Base-by-base conservation (phyloP, 768 basidiomycete species). In the Auricularia sp. region DNA sequence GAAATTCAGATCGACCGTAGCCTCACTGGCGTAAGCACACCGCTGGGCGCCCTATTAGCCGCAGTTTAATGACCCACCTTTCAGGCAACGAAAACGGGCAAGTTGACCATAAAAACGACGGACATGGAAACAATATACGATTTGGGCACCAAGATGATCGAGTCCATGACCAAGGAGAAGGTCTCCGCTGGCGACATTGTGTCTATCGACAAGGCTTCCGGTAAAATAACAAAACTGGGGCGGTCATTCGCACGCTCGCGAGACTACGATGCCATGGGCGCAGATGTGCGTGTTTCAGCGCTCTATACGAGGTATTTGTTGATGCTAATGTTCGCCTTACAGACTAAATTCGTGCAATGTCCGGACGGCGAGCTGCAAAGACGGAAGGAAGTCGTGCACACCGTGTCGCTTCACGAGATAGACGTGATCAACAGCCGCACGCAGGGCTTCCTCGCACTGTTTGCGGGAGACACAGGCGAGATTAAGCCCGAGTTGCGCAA, bases 71-170 rank as follows among this genome's bases (percentile, higher is more conserved):
- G 35, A 13, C 54, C 4, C 29, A 42, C 63, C 36, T n/a, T 51
- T 44, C 70, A 97, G 95, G 93, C 95, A 0, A 97, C 94, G 3
- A 98, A 98, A 78, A 98, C 97, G 1, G 97, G 96, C 2, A 95
- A 97, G 74, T 75, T 98, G 66, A 98, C 97, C 0, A 90, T 99
- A 71, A 98, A 98, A 77, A 96, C 94, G 14, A 97, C 94, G 2
- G 96, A 98, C 75, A 98, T 99, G 97, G 97, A 98, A 79, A 98
- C 97, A 3, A 89, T 99, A 37, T 99, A 99, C 73, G 97, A 99
- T 76, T 83, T 98, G 36, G 97, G 97, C 11, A 92, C 88, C 62
- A 99, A 98, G 82, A 98, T 99, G 97, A 98, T 99, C 61, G 97
- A 99, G 69, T 88, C 94, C 3, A 78, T 99, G 35, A 90, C 93